These are phyloP conservation scores for Pichia sp. DNA, from an alignment of 1,139 yeast species.

Conservation along the genomic window DNA sequence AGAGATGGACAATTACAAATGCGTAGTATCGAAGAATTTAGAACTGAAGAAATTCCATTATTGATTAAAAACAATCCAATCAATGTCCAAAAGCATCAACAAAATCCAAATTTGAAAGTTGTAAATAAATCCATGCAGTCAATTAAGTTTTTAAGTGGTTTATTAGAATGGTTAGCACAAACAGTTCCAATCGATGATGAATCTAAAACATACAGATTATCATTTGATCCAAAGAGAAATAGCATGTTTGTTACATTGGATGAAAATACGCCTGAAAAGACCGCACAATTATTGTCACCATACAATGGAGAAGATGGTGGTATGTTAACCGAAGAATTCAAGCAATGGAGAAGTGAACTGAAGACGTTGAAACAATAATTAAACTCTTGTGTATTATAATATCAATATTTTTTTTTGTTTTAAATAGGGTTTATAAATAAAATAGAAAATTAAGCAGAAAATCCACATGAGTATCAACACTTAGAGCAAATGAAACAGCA, in stretches of 20 bases:
- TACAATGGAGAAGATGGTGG: constrained; percentile 29
- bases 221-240: constrained; percentile 34
- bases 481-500: too few relatives aligned
- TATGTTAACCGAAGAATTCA: constrained; percentile 50
- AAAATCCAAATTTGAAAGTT: constrained; percentile 18
- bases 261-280: constrained; percentile 24
- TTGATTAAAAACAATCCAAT: constrained; percentile 41
- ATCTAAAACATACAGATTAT: constrained; percentile 39
- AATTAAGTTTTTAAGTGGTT: constrained; percentile 79
- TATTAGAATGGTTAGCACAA: constrained; percentile 66
- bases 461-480: too few relatives aligned
- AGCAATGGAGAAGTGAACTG: constrained; percentile 46
- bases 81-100: constrained; percentile 23
- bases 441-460: background rate
- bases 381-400: background rate
- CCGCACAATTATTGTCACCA: constrained; percentile 24
- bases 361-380: background rate
- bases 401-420: too few relatives aligned
- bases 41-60: constrained; percentile 73
- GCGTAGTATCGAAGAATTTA: constrained; percentile 62
- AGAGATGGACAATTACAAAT: constrained; percentile 65
- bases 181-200: constrained; percentile 51
- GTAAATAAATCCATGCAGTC: constrained; percentile 63
- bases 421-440: too few relatives aligned
- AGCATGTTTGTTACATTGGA: constrained; percentile 34